These are phyloP conservation scores for Pelargonium nanum DNA, from an alignment of 345 rosid species.

Conservation along the genomic window DNA sequence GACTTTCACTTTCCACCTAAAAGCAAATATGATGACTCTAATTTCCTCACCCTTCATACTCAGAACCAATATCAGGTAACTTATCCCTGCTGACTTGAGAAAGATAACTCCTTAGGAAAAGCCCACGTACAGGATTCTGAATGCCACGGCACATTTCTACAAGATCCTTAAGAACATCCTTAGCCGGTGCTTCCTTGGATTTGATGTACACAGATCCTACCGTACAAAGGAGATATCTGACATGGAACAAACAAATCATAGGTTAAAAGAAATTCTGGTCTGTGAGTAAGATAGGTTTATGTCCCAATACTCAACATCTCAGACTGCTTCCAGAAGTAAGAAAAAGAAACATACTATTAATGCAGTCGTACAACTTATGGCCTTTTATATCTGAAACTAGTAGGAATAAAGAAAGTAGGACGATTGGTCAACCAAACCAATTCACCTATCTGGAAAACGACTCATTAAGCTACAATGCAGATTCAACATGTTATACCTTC, in stretches of 20 bases:
- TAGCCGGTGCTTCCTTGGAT: constrained; percentile 97
- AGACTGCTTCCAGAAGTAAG: background rate
- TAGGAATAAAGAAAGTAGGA: background rate
- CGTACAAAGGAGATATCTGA: constrained; percentile 91
- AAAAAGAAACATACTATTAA: too few species aligned
- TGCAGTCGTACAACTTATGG: background rate
- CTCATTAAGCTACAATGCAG: background rate
- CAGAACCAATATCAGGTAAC: constrained; percentile 90
- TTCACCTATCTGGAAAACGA: background rate
- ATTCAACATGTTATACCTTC: background rate
- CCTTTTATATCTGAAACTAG: background rate
- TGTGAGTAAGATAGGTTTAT: background rate
- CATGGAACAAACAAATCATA: constrained; percentile 6
- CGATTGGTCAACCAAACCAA: too few species aligned
- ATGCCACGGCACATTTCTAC: constrained; percentile 99
- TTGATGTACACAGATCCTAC: constrained; percentile 94
- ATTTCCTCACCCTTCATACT: constrained; percentile 84
- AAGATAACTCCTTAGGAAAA: constrained; percentile 94
- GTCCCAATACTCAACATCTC: background rate
- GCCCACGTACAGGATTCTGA: constrained; percentile 98
- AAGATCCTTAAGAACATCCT: constrained; percentile 94
- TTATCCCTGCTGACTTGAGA: constrained; percentile 93
- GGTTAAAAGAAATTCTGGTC: background rate
- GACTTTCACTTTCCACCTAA: background rate
- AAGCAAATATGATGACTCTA: background rate